Evolutionary conservation across 768 basidiomycete genomes (phyloP).

Genomic region (Lyophyllum atratum): DNA sequence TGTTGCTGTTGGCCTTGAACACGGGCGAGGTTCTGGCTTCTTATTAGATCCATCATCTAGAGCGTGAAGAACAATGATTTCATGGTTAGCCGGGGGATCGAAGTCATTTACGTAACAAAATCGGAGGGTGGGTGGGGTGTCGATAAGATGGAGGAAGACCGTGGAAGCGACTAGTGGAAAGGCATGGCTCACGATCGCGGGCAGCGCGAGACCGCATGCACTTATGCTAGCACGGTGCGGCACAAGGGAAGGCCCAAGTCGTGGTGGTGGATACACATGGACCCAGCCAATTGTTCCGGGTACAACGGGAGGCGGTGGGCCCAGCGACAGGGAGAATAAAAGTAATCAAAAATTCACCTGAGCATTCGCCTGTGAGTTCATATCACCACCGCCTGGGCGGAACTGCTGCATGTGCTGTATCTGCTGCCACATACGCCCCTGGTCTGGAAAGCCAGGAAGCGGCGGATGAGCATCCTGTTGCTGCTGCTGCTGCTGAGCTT

Average conservation of each 20-base stretch:
- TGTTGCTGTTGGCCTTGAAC: slow-evolving; percentile 33
- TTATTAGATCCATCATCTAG: slow-evolving; percentile 48
- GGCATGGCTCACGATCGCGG: slow-evolving; percentile 10
- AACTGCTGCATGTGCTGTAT: slow-evolving; percentile 50
- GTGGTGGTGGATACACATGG: slow-evolving; percentile 9
- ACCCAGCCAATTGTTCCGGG: slow-evolving; percentile 8
- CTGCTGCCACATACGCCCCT: slow-evolving; percentile 59
- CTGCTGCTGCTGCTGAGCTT: slow-evolving; percentile 40
- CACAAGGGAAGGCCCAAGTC: slow-evolving; percentile 1
- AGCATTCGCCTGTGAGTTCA: slow-evolving; percentile 40
- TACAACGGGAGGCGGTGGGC: slow-evolving; percentile 6
- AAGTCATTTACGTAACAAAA: slow-evolving; percentile 21
- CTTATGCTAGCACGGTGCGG: slow-evolving; percentile 10
- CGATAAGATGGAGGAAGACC: slow-evolving; percentile 20
- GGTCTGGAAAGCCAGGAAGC: slow-evolving; percentile 51
- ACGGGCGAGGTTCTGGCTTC: slow-evolving; percentile 42
- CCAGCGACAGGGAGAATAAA: background rate
- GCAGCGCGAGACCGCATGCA: slow-evolving; percentile 12
- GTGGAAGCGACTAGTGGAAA: background rate
- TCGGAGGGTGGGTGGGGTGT: slow-evolving; percentile 15
- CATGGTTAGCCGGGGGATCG: slow-evolving; percentile 16
- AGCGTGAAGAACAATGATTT: slow-evolving; percentile 24
- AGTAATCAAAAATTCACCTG: slow-evolving; percentile 43
- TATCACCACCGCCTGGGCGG: slow-evolving; percentile 43
- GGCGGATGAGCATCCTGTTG: slow-evolving; percentile 37